Conservation (phyloP, 257 asterid species). For the Thymus quinquecostatus region DNA sequence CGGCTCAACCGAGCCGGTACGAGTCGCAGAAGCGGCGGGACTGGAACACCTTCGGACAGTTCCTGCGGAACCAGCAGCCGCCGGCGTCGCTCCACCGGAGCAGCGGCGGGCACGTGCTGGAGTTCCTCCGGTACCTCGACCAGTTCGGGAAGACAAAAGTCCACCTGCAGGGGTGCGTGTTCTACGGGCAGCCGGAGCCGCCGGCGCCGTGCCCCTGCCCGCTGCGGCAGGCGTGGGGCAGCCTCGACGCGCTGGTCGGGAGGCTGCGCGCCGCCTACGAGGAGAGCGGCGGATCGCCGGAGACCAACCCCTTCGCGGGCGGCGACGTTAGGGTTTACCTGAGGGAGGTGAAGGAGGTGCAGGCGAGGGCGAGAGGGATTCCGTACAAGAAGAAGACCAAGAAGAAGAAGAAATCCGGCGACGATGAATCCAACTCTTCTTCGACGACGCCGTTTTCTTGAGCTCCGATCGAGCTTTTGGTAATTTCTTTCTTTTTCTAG, state of each 20-base stretch:
- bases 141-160: constrained; percentile 88
- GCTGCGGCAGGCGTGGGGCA: constrained; percentile 82
- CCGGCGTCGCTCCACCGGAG: constrained; percentile 56
- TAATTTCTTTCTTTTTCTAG: not conserved
- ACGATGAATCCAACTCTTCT: constrained; percentile 52
- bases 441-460: constrained; percentile 54
- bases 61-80: constrained; percentile 64
- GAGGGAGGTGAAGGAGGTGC: constrained; percentile 75
- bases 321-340: constrained; percentile 65
- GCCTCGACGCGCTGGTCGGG: constrained; percentile 77
- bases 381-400: constrained; percentile 66
- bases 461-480: constrained; percentile 13
- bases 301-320: constrained; percentile 73
- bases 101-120: constrained; percentile 68
- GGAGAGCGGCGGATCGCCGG: constrained; percentile 80
- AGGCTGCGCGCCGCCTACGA: constrained; percentile 82
- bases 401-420: constrained; percentile 48
- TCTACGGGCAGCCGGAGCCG: constrained; percentile 83
- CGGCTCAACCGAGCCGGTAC: constrained; percentile 60
- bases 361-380: constrained; percentile 75
- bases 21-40: constrained; percentile 82
- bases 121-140: constrained; percentile 62
- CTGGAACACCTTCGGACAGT: constrained; percentile 88
- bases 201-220: constrained; percentile 86
- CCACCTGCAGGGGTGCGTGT: constrained; percentile 71